phyloP scores from a whole-genome alignment of 2,329 filamentous ascomycete genomes.

The Exophiala calicioides region DNA sequence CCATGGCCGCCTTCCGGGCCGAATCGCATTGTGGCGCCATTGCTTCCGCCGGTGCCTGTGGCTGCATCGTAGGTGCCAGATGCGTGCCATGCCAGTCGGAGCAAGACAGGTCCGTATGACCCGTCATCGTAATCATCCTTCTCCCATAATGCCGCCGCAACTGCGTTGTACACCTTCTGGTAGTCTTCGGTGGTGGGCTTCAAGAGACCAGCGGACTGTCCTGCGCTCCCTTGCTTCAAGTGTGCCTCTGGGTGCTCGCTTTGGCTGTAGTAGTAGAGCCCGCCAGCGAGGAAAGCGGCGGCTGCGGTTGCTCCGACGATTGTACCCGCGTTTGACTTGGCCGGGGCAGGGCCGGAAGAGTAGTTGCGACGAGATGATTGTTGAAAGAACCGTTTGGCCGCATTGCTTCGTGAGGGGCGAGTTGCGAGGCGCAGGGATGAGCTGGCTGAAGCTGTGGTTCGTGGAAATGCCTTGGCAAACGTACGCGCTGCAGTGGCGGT shows the following conservation, averaged over 20 bases:
- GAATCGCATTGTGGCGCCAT: conserved; percentile 97
- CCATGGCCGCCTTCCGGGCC: conserved; percentile 84
- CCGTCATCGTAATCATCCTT: conserved; percentile 96
- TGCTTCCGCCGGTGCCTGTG: conserved; percentile 87
- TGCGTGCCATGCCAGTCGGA: conserved; percentile 91
- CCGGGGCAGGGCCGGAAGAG: conserved; percentile 64
- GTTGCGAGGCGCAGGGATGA: conserved; percentile 43
- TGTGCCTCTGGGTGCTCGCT: conserved; percentile 39
- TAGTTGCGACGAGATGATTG: conserved; percentile 76
- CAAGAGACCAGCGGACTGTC: conserved; percentile 58
- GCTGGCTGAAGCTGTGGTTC: conserved; percentile 40
- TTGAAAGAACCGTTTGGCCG: conserved; percentile 67
- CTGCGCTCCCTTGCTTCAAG: conserved; percentile 42
- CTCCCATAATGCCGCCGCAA: conserved; percentile 78
- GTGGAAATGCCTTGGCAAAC: conserved; percentile 45
- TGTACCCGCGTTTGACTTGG: conserved; percentile 54
- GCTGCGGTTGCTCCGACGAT: conserved; percentile 60
- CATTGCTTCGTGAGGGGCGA: conserved; percentile 60
- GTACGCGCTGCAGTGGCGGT: conserved; percentile 47
- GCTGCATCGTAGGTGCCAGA: conserved; percentile 88
- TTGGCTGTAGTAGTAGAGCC: conserved; percentile 59
- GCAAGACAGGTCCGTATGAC: conserved; percentile 87
- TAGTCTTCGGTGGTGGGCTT: conserved; percentile 82
- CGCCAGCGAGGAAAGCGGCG: conserved; percentile 65
- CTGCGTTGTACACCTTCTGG: conserved; percentile 89